Percentiles rank a stretch among this genome's conserved stretches.
phyloP scores from a whole-genome alignment of 2,329 filamentous ascomycete species.

The Sporothrix humicola region DNA sequence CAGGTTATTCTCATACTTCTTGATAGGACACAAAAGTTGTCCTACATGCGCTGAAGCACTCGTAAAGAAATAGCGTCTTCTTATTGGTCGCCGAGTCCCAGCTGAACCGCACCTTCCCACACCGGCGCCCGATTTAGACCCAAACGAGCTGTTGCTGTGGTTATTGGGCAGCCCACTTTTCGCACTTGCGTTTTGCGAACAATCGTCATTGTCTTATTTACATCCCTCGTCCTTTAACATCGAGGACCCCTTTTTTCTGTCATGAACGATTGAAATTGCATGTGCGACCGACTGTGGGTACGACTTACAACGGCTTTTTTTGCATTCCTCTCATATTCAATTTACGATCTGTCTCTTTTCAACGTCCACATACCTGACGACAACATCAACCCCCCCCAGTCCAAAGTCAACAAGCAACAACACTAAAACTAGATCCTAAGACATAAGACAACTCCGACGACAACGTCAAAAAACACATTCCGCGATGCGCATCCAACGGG shows the following conservation, averaged over 20 bases:
- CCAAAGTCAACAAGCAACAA: not conserved
- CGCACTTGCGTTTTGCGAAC: constrained; percentile 3
- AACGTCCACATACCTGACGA: not conserved
- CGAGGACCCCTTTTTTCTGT: not conserved
- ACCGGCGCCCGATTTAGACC: constrained; percentile 14
- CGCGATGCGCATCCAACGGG: constrained; percentile 31
- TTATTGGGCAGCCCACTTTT: constrained; percentile 27
- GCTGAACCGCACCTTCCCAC: constrained; percentile 23
- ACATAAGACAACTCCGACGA: not conserved
- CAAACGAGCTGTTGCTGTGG: constrained; percentile 26
- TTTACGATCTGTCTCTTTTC: constrained; percentile 8
- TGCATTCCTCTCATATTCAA: constrained; percentile 11
- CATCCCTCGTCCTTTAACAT: not conserved
- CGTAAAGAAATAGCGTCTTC: not conserved
- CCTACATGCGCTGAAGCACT: not conserved
- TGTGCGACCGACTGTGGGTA: constrained; percentile 16
- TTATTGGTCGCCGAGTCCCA: constrained; percentile 3
- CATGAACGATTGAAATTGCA: not conserved
- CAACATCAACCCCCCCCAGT: not conserved
- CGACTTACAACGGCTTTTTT: constrained; percentile 19
- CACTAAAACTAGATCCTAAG: not conserved
- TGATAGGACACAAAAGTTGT: too few relatives aligned
- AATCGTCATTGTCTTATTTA: constrained; percentile 30
- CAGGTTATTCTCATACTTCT: too few relatives aligned
- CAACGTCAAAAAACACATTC: too few relatives aligned